A percentile compares a stretch with the other conserved stretches of the same genome.
These are phyloP conservation scores for Yamadazyma kitorensis DNA, from an alignment of 805 yeast species.

Conservation along the genomic window DNA sequence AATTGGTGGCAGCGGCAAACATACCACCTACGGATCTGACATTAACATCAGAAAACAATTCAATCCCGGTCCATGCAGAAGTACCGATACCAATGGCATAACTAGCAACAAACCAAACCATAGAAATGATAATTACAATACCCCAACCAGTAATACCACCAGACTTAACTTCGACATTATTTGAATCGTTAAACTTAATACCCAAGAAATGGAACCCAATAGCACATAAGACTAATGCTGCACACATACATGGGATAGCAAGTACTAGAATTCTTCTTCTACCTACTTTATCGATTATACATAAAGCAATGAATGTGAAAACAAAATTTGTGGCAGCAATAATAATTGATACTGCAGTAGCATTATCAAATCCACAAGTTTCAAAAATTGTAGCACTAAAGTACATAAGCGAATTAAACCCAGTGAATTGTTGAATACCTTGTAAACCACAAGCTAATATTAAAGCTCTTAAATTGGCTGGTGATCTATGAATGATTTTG, in stretches of 20 bases:
- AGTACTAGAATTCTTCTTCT: constrained; percentile 76
- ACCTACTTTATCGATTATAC: constrained; percentile 84
- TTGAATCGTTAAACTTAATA: constrained; percentile 47
- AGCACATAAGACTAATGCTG: constrained; percentile 75
- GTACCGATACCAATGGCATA: constrained; percentile 96
- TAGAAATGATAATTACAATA: constrained; percentile 75
- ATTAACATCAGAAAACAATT: constrained; percentile 81
- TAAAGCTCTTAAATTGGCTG: constrained; percentile 85
- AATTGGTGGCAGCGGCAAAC: constrained; percentile 86
- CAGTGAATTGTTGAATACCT: constrained; percentile 95
- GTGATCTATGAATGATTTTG: constrained; percentile 59
- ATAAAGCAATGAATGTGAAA: constrained; percentile 81
- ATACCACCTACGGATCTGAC: constrained; percentile 93
- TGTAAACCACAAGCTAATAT: constrained; percentile 90
- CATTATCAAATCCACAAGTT: constrained; percentile 81
- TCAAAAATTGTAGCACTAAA: constrained; percentile 90
- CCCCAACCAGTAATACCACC: constrained; percentile 78
- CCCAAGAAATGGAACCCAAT: constrained; percentile 88
- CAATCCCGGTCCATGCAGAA: constrained; percentile 98
- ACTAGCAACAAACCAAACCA: constrained; percentile 83
- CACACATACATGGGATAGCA: constrained; percentile 84
- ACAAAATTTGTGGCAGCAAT: constrained; percentile 93
- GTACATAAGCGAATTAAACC: constrained; percentile 95
- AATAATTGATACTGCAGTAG: constrained; percentile 93
- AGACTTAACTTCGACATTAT: constrained; percentile 35